Conservation (phyloP, 1,284 basidiomycete species). For the Ganoderma lucidum region DNA sequence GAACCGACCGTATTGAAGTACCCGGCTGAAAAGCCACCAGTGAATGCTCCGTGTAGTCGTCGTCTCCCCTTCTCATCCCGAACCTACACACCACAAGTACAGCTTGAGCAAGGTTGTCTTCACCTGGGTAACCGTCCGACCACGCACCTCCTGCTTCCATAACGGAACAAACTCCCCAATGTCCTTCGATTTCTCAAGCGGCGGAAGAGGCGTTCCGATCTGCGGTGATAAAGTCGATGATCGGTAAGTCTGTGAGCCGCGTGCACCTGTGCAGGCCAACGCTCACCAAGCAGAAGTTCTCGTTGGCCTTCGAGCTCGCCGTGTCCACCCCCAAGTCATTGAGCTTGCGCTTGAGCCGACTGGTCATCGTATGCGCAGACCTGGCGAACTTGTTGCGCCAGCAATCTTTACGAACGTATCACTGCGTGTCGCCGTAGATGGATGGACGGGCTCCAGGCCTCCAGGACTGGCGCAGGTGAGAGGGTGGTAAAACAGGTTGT, state of each 20-base stretch:
- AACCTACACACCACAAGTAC: constrained; percentile 57
- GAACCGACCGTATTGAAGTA: constrained; percentile 98
- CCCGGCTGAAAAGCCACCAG: constrained; percentile 96
- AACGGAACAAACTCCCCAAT: constrained; percentile 93
- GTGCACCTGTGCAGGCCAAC: neutral
- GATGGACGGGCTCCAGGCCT: neutral
- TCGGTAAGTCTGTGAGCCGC: neutral
- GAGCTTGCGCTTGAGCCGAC: constrained; percentile 79
- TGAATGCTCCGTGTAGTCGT: constrained; percentile 96
- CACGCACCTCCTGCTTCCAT: constrained; percentile 94
- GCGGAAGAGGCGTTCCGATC: constrained; percentile 93
- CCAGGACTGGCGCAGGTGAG: too few relatives aligned
- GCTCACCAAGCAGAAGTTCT: constrained; percentile 88
- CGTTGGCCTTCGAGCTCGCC: constrained; percentile 73
- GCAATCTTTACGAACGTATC: neutral
- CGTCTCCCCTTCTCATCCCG: constrained; percentile 94
- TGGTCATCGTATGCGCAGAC: constrained; percentile 48
- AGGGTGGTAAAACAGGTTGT: too few relatives aligned
- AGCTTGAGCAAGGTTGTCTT: neutral
- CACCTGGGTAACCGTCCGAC: neutral
- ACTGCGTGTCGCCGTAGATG: neutral
- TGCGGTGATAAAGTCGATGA: constrained; percentile 40
- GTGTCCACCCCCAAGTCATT: constrained; percentile 82
- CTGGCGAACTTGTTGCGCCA: neutral
- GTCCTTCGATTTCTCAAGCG: constrained; percentile 89